Conservation (phyloP, 2,329 filamentous ascomycete genomes). For the Cladophialophora carrionii region DNA sequence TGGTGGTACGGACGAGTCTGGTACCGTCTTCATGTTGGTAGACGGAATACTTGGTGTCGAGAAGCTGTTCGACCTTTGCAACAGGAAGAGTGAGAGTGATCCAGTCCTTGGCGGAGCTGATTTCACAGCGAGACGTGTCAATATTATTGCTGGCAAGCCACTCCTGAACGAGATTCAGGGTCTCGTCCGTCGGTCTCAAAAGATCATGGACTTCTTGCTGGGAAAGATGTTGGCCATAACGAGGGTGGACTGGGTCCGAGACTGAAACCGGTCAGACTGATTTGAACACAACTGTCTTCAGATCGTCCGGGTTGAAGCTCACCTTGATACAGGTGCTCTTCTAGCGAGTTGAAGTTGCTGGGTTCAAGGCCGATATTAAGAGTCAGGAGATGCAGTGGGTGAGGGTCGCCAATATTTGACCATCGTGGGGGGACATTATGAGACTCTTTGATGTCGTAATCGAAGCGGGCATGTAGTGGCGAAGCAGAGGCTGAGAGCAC, state of each 20-base stretch:
- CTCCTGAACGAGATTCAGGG: conserved; percentile 57
- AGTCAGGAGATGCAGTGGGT: conserved; percentile 55
- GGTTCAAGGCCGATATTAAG: conserved; percentile 64
- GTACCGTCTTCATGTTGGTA: conserved; percentile 61
- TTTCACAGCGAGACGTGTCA: conserved; percentile 44
- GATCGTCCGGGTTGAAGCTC: conserved; percentile 25
- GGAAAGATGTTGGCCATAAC: conserved; percentile 61
- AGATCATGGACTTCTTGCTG: conserved; percentile 58
- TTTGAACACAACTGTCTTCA: not conserved
- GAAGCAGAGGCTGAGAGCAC: conserved; percentile 21
- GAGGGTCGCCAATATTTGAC: conserved; percentile 53
- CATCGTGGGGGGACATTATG: conserved; percentile 58
- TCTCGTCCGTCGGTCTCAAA: conserved; percentile 57
- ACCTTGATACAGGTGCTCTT: conserved; percentile 59
- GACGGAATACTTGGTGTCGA: conserved; percentile 57
- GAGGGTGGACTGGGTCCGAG: conserved; percentile 57
- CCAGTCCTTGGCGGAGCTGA: conserved; percentile 62
- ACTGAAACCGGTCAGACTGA: conserved; percentile 42
- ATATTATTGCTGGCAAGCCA: conserved; percentile 62
- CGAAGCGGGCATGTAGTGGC: conserved; percentile 44
- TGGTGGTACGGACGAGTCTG: conserved; percentile 55
- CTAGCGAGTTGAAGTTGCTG: conserved; percentile 58
- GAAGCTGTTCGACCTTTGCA: conserved; percentile 55
- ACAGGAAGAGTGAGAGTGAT: conserved; percentile 59
- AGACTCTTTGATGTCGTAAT: conserved; percentile 60